Percentiles rank a stretch among this genome's conserved stretches.
Evolutionary conservation across 495 filamentous ascomycete genomes (phyloP).

Genomic region (Tuber brumale): DNA sequence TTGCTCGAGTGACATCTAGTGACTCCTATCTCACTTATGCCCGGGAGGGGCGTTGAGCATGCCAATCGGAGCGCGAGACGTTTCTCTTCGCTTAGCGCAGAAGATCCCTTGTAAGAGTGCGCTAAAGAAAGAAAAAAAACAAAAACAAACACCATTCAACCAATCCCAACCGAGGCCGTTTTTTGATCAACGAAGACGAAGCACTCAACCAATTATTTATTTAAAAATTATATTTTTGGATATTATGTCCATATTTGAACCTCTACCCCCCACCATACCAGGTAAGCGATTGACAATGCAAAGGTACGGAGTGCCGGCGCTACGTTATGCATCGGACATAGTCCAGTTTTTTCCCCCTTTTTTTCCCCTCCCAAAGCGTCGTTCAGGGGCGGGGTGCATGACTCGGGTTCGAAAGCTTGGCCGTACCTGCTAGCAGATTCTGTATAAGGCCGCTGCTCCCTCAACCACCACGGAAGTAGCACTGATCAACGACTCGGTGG

Average conservation of each 20-base stretch:
- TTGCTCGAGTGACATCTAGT: background rate
- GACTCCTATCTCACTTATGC: background rate
- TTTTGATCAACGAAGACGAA: background rate
- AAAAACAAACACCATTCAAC: background rate
- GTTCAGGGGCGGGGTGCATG: background rate
- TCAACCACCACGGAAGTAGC: background rate
- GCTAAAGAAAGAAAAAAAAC: background rate
- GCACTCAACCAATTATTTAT: background rate
- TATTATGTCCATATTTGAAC: background rate
- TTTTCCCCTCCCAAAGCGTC: background rate
- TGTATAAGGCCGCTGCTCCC: background rate
- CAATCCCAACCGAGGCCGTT: background rate
- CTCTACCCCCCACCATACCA: background rate
- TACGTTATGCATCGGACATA: background rate
- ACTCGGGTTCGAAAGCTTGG: background rate
- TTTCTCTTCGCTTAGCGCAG: background rate
- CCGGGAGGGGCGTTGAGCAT: background rate
- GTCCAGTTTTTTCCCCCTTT: background rate
- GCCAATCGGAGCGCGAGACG: background rate
- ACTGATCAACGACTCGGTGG: background rate
- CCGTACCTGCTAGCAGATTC: background rate
- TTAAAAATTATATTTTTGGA: background rate
- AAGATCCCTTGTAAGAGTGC: background rate
- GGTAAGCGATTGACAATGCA: background rate
- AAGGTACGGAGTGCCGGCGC: background rate